Base-by-base conservation (phyloP, 345 rosid species). In the Corymbia maculata region DNA sequence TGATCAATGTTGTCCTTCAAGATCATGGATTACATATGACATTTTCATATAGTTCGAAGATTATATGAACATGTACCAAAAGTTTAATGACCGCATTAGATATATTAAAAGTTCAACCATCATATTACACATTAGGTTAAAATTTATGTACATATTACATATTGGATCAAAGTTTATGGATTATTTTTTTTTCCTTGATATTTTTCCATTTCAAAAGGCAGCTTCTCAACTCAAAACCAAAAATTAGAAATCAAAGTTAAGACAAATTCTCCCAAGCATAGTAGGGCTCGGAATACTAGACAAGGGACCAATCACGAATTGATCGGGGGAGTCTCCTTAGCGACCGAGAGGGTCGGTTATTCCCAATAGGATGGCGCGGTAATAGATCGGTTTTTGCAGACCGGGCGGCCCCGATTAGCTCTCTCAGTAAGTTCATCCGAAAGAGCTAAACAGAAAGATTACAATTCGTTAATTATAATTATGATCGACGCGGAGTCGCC, bases 81-180 rank as follows among this genome's bases (percentile, higher is more conserved):
- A 22, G 24, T 55, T 55, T 0, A 22, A 9, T 4, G 0, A 22
- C 2, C 1, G 2, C 3, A 22, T 55, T 55, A 12, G 24, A 55
- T 55, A 22, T 21, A 55, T 9, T 55, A 55, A 55, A 8, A 55
- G 4, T 55, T 55, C 8, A 55, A 2, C 9, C 0, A 21, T 55
- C 2, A 55, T 0, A 22, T 55, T 55, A 55, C 0, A 55, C 0
- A 53, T 55, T 55, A 22, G 22, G 8, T 55, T 22, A 22, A 22
- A 55, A 0, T 55, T 55, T 2, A 21, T 8, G 11, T 36, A 36
- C 6, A 55, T 0, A 22, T 55, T 55, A 55, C 0, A 55, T 0
- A 53, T 55, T 55, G 8, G 22, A 4, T 55, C 9, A 22, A 22
- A 55, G 0, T 55, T 55, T 2, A 21, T 3, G 4, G 9, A 4